A percentile compares a stretch with the other conserved stretches of the same genome.
Evolutionary conservation across 768 basidiomycete genomes (phyloP).

Genomic region (Trametes cinnabarina): DNA sequence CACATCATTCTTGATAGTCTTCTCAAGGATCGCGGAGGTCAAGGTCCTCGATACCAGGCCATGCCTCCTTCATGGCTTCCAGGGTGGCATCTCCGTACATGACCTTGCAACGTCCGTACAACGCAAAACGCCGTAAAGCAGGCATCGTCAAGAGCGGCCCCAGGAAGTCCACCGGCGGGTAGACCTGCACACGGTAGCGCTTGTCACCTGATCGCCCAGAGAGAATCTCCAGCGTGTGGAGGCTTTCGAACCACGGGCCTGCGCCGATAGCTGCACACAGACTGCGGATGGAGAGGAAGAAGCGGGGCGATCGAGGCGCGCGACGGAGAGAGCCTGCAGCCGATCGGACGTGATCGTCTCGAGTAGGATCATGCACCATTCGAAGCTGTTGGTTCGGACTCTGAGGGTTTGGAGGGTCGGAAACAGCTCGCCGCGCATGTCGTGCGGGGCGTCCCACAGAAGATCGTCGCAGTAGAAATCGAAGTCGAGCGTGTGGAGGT

Average conservation of each 20-base stretch:
- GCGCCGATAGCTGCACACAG: neutral
- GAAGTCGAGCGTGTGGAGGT: neutral
- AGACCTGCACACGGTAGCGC: neutral
- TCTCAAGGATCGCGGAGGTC: neutral
- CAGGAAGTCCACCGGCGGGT: neutral
- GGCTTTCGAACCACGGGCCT: neutral
- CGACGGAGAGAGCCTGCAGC: neutral
- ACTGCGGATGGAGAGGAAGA: neutral
- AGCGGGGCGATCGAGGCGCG: neutral
- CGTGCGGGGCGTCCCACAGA: neutral
- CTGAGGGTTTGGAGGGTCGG: neutral
- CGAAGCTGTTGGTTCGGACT: neutral
- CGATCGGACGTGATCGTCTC: neutral
- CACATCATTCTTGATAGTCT: no score
- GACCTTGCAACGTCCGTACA: neutral
- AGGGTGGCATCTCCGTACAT: neutral
- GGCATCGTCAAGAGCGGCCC: neutral
- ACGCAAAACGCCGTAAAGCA: neutral
- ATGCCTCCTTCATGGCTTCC: neutral
- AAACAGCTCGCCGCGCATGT: neutral
- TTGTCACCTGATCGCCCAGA: neutral
- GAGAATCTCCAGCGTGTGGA: neutral
- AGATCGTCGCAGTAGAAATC: neutral
- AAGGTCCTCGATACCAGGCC: neutral
- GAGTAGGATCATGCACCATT: neutral